Evolutionary conservation across 768 basidiomycete species (phyloP).

Genomic region (Pisolithus orientalis): DNA sequence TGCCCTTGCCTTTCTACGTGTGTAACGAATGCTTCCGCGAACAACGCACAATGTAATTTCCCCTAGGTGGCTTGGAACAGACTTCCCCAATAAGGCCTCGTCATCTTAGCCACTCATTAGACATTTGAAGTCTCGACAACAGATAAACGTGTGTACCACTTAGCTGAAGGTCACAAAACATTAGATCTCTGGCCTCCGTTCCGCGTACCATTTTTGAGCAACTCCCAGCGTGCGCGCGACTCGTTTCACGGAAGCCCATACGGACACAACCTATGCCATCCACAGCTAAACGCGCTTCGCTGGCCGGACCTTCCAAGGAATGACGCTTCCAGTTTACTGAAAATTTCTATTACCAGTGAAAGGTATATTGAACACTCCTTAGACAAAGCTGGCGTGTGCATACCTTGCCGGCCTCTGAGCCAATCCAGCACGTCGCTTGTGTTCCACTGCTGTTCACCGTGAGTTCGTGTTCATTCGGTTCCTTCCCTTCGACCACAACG

Average conservation of each 20-base stretch:
- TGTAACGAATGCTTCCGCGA: not conserved
- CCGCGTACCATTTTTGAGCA: not conserved
- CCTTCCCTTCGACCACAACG: slow-evolving; percentile 9
- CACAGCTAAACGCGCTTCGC: not conserved
- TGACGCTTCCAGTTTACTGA: slow-evolving; percentile 9
- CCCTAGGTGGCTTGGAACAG: slow-evolving; percentile 7
- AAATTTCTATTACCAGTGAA: slow-evolving; percentile 5
- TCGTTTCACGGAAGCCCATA: too few relatives aligned
- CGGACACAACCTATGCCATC: slow-evolving; percentile 4
- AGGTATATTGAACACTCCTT: not conserved
- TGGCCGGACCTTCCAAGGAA: not conserved
- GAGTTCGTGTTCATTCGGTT: slow-evolving; percentile 10
- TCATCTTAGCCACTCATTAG: slow-evolving; percentile 10
- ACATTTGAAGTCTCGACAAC: not conserved
- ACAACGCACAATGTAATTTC: slow-evolving; percentile 7
- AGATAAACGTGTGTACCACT: slow-evolving; percentile 4
- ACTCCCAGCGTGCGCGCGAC: fast-evolving
- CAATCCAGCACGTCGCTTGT: slow-evolving; percentile 15
- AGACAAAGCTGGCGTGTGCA: not conserved
- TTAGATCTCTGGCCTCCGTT: not conserved
- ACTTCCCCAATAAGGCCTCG: slow-evolving; percentile 10
- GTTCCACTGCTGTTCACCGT: slow-evolving; percentile 2
- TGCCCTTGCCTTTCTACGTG: too few relatives aligned
- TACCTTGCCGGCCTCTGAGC: slow-evolving; percentile 20
- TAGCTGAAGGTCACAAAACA: slow-evolving; percentile 14